Evolutionary conservation across 495 filamentous ascomycete species (phyloP).

Genomic region (Aspergillus egyptiacus): DNA sequence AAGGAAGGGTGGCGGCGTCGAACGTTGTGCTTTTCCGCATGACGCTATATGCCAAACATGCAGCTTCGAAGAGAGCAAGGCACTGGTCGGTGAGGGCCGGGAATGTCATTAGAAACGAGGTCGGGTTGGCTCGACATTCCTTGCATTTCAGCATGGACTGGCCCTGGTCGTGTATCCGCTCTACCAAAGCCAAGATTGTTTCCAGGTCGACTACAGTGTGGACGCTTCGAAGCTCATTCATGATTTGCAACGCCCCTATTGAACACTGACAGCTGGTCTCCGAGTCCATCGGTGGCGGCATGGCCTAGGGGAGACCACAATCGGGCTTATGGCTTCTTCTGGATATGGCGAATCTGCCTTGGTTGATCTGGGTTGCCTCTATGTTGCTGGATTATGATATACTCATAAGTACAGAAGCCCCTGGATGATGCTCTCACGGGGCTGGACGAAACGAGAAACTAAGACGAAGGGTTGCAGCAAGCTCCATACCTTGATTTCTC

Average conservation of each 20-base stretch:
- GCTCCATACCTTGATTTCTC: not conserved
- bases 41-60: constrained; percentile 28
- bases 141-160: constrained; percentile 23
- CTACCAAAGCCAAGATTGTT: constrained; percentile 23
- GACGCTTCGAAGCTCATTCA: constrained; percentile 24
- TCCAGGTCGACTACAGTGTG: constrained; percentile 27
- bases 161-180: constrained; percentile 25
- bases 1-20: constrained; percentile 19
- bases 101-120: constrained; percentile 21
- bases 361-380: not conserved
- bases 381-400: constrained; percentile 3
- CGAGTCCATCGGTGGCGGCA: constrained; percentile 14
- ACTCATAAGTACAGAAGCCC: constrained; percentile 1
- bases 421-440: not conserved
- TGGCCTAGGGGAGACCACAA: too few relatives aligned
- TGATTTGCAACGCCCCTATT: constrained; percentile 19
- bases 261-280: constrained; percentile 23
- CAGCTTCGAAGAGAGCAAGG: constrained; percentile 28
- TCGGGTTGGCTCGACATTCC: constrained; percentile 19
- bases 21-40: constrained; percentile 23
- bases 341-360: too few relatives aligned
- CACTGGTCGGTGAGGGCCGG: constrained; percentile 24
- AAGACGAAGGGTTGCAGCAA: constrained; percentile 7
- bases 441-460: not conserved
- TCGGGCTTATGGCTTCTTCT: too few relatives aligned